Conservation (phyloP, 495 filamentous ascomycete genomes). For the Penicillium antarcticum region DNA sequence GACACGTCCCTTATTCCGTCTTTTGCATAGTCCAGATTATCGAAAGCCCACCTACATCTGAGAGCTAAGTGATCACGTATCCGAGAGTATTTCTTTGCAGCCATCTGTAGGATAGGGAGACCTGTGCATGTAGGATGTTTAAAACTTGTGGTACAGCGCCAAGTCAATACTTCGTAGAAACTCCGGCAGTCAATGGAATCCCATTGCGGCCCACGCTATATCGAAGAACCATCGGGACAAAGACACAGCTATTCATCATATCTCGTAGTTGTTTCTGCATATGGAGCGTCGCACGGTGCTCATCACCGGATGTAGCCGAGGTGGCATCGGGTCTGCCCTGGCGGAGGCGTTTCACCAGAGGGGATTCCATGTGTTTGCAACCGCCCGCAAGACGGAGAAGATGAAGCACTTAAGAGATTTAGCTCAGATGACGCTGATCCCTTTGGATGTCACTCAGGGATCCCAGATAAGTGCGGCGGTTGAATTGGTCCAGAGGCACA, state of each 20-base stretch:
- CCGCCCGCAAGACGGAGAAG: conserved; percentile 44
- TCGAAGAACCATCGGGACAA: background rate
- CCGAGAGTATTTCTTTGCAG: background rate
- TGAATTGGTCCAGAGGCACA: conserved; percentile 12
- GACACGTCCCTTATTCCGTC: background rate
- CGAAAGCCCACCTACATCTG: background rate
- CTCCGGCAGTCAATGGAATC: background rate
- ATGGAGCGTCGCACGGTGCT: conserved; percentile 23
- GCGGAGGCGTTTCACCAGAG: conserved; percentile 46
- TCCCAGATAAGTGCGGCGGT: conserved; percentile 36
- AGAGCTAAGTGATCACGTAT: background rate
- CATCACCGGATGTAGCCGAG: conserved; percentile 48
- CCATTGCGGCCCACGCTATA: too few species aligned
- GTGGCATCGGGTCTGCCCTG: conserved; percentile 54
- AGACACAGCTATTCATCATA: background rate
- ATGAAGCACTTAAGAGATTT: conserved; percentile 18
- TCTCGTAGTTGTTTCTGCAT: background rate
- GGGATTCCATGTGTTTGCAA: conserved; percentile 56
- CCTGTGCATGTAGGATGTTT: background rate
- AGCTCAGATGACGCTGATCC: conserved; percentile 9
- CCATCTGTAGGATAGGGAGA: background rate
- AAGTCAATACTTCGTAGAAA: background rate
- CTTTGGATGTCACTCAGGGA: conserved; percentile 23
- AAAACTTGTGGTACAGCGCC: background rate
- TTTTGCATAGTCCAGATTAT: background rate